A percentile compares a stretch with the other conserved stretches of the same genome.
phyloP scores from a whole-genome alignment of 768 basidiomycete species.

The Termitomyces sp. region DNA sequence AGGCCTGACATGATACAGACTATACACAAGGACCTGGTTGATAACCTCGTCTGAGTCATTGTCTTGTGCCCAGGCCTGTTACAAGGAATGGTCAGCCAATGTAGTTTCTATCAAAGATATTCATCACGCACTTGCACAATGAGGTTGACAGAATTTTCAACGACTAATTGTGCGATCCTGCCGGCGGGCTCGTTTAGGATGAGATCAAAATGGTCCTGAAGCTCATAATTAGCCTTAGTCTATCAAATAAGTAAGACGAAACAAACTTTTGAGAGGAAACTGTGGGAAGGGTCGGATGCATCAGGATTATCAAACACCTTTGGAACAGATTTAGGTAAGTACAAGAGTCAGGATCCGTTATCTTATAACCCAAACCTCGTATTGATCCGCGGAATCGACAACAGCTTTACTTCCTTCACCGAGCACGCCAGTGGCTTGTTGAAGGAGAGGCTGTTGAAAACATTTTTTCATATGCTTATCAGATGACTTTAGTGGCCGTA shows the following conservation, averaged over 20 bases:
- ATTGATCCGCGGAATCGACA: constrained; percentile 67
- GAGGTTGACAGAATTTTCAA: constrained; percentile 53
- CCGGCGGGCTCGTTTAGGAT: constrained; percentile 75
- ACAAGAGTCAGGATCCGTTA: neutral
- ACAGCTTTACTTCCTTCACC: constrained; percentile 63
- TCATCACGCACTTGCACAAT: constrained; percentile 42
- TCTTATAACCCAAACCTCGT: constrained; percentile 32
- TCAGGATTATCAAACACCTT: constrained; percentile 62
- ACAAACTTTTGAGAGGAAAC: constrained; percentile 59
- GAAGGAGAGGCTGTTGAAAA: constrained; percentile 48
- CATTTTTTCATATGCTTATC: neutral
- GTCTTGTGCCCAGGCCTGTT: constrained; percentile 45
- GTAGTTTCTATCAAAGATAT: neutral
- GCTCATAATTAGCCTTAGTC: neutral
- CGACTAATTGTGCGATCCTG: constrained; percentile 64
- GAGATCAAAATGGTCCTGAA: constrained; percentile 64
- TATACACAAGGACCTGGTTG: constrained; percentile 28
- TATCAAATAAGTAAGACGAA: neutral
- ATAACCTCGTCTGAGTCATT: constrained; percentile 40
- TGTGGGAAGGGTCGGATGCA: constrained; percentile 66
- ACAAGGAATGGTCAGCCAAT: neutral
- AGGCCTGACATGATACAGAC: neutral
- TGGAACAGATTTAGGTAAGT: neutral
- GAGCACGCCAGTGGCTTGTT: constrained; percentile 50
- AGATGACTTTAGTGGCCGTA: neutral